Evolutionary conservation across 306 rosid genomes (phyloP), one percentile per base, ranked within the genome.

Genomic region (Coriaria nepalensis): DNA sequence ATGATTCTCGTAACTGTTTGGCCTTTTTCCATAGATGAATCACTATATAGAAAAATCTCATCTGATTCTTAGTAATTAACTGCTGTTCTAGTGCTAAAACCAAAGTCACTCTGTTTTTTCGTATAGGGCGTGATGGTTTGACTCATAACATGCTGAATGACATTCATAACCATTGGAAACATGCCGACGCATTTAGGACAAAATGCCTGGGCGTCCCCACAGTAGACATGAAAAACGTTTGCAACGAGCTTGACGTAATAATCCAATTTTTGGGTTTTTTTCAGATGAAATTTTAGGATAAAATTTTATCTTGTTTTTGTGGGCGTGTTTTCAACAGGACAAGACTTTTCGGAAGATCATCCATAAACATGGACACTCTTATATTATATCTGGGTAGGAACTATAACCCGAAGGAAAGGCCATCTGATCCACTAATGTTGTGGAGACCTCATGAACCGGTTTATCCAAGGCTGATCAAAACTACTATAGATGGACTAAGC

Each of bases 381-480:
- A 60, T 90, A n/a, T 67, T 90, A 62, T 85, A 62, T 70, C 77
- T 94, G 68, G 95, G 98, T 56, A 79, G 95, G 70, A 66, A 90
- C 62, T 90, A 84, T 69, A 73, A 52, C 44, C 76, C 73, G 34
- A 81, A 64, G 66, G 77, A 69, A 58, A 68, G 92, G 78, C 94
- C 95, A 45, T 60, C 56, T 43, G 71, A 84, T 73, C 98, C 98
- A 45, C 58, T 79, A 49, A 90, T 85, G 98, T 64, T 90, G 69
- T 90, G 98, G 98, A 84, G 68, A 64, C 95, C 98, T 43, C 87
- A 81, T 38, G 95, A 81, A 50, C 95, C 95, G 10, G 49, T 84
- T 35, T 90, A 81, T 73, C 97, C 95, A 34, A 85, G 86, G 71
- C 67, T 90, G 68, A 77, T 85, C 47, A 90, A 81, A 73, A 73